A percentile compares a stretch with the other conserved stretches of the same genome.
Conservation (phyloP, 305 asterid genomes). For the Galium porrigens region DNA sequence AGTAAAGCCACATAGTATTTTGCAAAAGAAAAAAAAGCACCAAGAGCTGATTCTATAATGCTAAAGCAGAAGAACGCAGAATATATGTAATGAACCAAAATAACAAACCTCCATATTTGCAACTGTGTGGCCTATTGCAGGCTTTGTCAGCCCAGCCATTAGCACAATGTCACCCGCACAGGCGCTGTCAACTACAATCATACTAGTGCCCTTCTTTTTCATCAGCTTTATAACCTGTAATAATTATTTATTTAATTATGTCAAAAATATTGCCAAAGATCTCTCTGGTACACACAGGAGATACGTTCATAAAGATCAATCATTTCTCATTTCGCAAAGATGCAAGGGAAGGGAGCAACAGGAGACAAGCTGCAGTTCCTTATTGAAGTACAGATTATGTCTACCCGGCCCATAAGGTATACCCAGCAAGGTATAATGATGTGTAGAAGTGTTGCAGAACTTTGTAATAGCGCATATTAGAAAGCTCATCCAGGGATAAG, state of each 20-base stretch:
- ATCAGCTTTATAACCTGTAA: conserved; percentile 75
- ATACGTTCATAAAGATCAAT: neutral
- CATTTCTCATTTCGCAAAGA: neutral
- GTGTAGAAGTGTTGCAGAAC: neutral
- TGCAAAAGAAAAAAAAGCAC: neutral
- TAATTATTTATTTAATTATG: conserved; percentile 6
- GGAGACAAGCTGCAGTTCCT: neutral
- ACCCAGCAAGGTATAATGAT: neutral
- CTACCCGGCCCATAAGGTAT: neutral
- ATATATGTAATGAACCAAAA: neutral
- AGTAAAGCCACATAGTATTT: neutral
- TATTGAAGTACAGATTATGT: neutral
- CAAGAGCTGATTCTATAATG: neutral
- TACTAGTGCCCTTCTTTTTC: conserved; percentile 78
- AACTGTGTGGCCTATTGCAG: conserved; percentile 91
- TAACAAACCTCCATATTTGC: conserved; percentile 64
- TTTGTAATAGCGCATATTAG: neutral
- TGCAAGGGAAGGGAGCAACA: neutral
- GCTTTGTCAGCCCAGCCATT: conserved; percentile 76
- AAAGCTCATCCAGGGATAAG: neutral
- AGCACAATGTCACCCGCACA: conserved; percentile 97
- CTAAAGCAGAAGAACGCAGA: neutral
- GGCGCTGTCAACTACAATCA: conserved; percentile 65
- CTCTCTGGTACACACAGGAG: neutral
- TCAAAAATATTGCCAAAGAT: neutral